Evolutionary conservation across 352 stramenopile genomes (phyloP), one percentile per base, ranked within the genome.

Genomic region (Phytophthora nicotianae): DNA sequence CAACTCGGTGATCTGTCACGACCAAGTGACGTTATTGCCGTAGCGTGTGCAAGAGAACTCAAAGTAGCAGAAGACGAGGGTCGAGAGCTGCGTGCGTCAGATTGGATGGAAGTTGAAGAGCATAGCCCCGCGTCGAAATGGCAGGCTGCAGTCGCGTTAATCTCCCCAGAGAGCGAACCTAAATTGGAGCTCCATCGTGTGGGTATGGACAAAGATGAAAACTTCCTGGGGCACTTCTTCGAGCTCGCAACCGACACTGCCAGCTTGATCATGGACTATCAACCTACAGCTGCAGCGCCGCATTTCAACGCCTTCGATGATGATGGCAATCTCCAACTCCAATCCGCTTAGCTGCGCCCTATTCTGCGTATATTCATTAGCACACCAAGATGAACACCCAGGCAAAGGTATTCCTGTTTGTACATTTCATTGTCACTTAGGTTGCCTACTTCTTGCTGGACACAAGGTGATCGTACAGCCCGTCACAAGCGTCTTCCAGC

Each of bases 401-500:
- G 38, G 20, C 40, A 43, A 56, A 45, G 33, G 49, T 26, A 52
- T 19, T 20, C 27, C 27, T 50, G 17, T 19, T 45, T 50, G 27
- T 43, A 50, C 23, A 61, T 48, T 60, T 60, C 26, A 21, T 21
- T 14, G 17, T 16, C 6, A 19, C 40, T 40, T 40, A 26, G 3
- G 10, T 13, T 17, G 26, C 57, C 24, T 32, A 46, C 29, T 60
- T 52, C 14, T 66, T 63, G 21, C 24, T 60, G 11, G 64, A 37
- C 6, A 71, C 48, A 48, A 92, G 75, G 60, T 78, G 72, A 27
- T 77, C 60, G 62, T 90, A 95, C 13, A 96, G 74, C 14, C 88
- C 90, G 11, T 79, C 66, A 42, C 90, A 97, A 0, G 86, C 86
- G 55, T 97, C 88, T 53, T 97, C 88, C 4, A 97, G 70, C 47